These are phyloP conservation scores for Xerocomellus amylosporus DNA, from an alignment of 768 basidiomycete species.

Conservation along the genomic window DNA sequence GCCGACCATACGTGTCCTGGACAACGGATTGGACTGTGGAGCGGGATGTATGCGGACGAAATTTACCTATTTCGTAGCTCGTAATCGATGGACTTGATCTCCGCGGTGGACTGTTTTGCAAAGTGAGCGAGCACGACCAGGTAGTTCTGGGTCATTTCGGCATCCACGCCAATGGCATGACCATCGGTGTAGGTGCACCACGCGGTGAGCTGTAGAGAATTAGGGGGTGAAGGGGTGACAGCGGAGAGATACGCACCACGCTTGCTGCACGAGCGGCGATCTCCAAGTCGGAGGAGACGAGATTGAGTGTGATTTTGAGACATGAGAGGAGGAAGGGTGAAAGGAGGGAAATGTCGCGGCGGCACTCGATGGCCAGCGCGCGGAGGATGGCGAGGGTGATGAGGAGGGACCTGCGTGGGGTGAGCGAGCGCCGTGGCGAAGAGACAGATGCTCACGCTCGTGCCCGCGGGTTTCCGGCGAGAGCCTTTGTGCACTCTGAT, in stretches of 20 bases:
- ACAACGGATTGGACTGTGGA: neutral
- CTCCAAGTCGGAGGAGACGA: constrained; percentile 66
- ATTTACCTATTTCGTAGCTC: constrained; percentile 74
- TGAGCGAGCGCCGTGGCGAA: neutral
- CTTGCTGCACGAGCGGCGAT: constrained; percentile 74
- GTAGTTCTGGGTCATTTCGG: constrained; percentile 65
- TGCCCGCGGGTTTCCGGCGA: constrained; percentile 67
- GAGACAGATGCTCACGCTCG: constrained; percentile 62
- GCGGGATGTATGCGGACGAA: neutral
- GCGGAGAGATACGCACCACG: constrained; percentile 52
- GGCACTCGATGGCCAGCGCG: constrained; percentile 82
- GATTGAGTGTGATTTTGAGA: constrained; percentile 53
- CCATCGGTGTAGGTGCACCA: constrained; percentile 94
- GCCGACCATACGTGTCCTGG: constrained; percentile 80
- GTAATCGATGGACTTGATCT: constrained; percentile 49
- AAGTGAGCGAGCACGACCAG: constrained; percentile 65
- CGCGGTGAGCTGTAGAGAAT: constrained; percentile 66
- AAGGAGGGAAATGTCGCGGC: constrained; percentile 74
- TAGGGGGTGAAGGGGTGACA: neutral
- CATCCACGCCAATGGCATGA: constrained; percentile 75
- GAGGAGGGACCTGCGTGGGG: constrained; percentile 57
- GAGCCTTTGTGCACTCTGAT: constrained; percentile 61
- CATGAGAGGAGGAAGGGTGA: constrained; percentile 67
- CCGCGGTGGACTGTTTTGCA: constrained; percentile 53
- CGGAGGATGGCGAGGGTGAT: constrained; percentile 82